Conservation (phyloP, 2,329 filamentous ascomycete species). For the Dactylella cylindrospora region DNA sequence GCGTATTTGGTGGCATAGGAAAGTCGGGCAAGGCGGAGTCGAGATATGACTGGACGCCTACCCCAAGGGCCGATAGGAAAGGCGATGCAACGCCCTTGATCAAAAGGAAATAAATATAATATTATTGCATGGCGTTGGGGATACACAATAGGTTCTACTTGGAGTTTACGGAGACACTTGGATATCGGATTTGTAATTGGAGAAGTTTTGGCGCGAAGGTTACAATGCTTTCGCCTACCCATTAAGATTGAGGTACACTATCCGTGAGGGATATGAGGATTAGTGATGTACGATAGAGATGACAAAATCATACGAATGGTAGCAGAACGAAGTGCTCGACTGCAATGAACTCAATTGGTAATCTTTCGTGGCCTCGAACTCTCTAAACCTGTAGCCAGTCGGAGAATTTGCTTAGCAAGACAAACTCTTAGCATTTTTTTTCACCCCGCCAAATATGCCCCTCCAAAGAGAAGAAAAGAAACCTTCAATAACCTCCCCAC, state of each 20-base stretch:
- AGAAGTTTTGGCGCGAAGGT: too few relatives aligned
- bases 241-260: too few relatives aligned
- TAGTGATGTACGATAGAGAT: not conserved
- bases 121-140: slow-evolving; percentile 7
- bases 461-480: slow-evolving; percentile 4
- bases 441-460: slow-evolving; percentile 25
- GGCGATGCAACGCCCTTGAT: slow-evolving; percentile 32
- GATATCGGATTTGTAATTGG: not conserved
- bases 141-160: slow-evolving; percentile 4
- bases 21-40: slow-evolving; percentile 15
- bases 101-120: slow-evolving; percentile 16
- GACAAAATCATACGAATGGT: not conserved
- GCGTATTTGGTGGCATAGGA: slow-evolving; percentile 37
- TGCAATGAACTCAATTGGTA: too few relatives aligned
- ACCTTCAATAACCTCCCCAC: not conserved
- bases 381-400: slow-evolving; percentile 22
- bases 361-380: not conserved
- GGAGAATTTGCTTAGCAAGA: slow-evolving; percentile 20
- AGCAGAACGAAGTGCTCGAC: too few relatives aligned
- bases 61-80: slow-evolving; percentile 43
- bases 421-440: slow-evolving; percentile 5
- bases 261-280: not conserved
- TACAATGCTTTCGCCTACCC: too few relatives aligned
- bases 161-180: not conserved
- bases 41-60: slow-evolving; percentile 45